phyloP scores from a whole-genome alignment of 352 stramenopile genomes.

The Bremia lactucae region DNA sequence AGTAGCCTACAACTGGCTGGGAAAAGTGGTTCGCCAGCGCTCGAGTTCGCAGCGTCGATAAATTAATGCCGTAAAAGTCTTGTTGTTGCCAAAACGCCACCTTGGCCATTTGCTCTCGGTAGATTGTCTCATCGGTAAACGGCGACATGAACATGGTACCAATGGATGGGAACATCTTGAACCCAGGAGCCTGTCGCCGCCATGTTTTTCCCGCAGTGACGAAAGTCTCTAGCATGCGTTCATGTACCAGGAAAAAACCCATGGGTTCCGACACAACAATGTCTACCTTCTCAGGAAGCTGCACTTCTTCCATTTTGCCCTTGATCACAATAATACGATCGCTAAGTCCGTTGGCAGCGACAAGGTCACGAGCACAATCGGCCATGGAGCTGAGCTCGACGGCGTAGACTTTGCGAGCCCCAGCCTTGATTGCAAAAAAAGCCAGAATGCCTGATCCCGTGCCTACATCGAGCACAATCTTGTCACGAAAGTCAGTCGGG shows the following conservation, averaged over 20 bases:
- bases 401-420: constrained; percentile 90
- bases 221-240: constrained; percentile 98
- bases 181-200: constrained; percentile 57
- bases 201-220: constrained; percentile 92
- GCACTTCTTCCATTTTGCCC: constrained; percentile 94
- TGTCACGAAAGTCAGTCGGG: constrained; percentile 89
- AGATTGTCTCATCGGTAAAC: constrained; percentile 92
- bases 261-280: constrained; percentile 99
- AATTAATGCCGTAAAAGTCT: constrained; percentile 95
- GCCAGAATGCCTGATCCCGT: constrained; percentile 98
- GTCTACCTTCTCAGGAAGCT: constrained; percentile 94
- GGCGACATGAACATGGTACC: constrained; percentile 95
- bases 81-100: constrained; percentile 92
- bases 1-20: constrained; percentile 92
- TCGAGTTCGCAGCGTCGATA: constrained; percentile 86
- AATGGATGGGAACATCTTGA: constrained; percentile 95
- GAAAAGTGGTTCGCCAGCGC: constrained; percentile 97
- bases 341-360: constrained; percentile 90
- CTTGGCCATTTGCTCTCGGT: constrained; percentile 87
- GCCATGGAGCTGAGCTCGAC: constrained; percentile 98
- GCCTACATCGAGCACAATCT: constrained; percentile 98
- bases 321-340: constrained; percentile 97
- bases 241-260: constrained; percentile 99
- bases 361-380: constrained; percentile 89
- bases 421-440: constrained; percentile 96